Percentiles rank a stretch among this genome's conserved stretches.
Evolutionary conservation across 331 rosid species (phyloP).

Genomic region (Quercus phellos): DNA sequence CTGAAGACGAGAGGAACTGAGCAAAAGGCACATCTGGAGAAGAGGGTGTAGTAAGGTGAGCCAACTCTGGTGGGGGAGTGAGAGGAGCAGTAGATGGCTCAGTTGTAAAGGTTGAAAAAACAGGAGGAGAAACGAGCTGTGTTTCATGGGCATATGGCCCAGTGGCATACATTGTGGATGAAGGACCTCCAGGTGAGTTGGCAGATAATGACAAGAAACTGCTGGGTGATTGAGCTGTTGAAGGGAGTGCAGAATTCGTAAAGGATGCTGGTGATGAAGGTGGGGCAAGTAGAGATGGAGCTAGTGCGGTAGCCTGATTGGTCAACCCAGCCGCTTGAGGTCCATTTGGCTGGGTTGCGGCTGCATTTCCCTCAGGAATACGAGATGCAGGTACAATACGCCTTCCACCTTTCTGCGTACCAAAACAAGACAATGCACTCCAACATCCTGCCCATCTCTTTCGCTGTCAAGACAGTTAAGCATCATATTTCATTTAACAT

Average conservation of each 20-base stretch:
- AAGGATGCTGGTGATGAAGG: slow-evolving; percentile 98
- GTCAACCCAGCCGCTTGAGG: slow-evolving; percentile 63
- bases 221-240: slow-evolving; percentile 90
- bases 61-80: slow-evolving; percentile 99
- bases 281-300: slow-evolving; percentile 91
- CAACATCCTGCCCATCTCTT: slow-evolving; percentile 99
- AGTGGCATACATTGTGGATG: slow-evolving; percentile 81
- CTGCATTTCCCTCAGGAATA: slow-evolving; percentile 62
- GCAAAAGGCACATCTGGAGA: slow-evolving; percentile 99
- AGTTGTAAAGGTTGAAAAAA: slow-evolving; percentile 93
- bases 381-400: slow-evolving; percentile 95
- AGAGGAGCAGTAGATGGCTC: slow-evolving; percentile 98
- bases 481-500: slow-evolving; percentile 1
- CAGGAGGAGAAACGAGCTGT: slow-evolving; percentile 94
- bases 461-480: slow-evolving; percentile 51
- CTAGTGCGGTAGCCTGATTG: slow-evolving; percentile 69
- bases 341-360: slow-evolving; percentile 72
- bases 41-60: slow-evolving; percentile 96
- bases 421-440: slow-evolving; percentile 90
- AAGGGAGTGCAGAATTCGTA: slow-evolving; percentile 90
- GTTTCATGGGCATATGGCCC: slow-evolving; percentile 99
- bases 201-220: slow-evolving; percentile 82
- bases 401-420: slow-evolving; percentile 85
- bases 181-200: slow-evolving; percentile 98
- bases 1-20: slow-evolving; percentile 81